Conservation (phyloP, 129 eudicot genomes). For the Calendula officinalis region DNA sequence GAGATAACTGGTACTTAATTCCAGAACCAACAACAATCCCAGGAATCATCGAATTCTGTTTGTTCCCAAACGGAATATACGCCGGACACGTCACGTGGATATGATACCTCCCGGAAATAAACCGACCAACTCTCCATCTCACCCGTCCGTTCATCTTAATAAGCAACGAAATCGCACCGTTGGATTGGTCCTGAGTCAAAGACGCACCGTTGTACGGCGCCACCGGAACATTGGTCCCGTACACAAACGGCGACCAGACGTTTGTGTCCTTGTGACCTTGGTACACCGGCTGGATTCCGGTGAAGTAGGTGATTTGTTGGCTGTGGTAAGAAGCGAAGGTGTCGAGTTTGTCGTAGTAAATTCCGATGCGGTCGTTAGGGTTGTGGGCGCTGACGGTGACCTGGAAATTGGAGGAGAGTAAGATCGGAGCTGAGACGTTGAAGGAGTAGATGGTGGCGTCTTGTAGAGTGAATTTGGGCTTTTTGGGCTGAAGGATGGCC, state of each 20-base stretch:
- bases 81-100: slow-evolving; percentile 74
- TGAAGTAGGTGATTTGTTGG: slow-evolving; percentile 77
- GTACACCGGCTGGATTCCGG: slow-evolving; percentile 60
- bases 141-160: slow-evolving; percentile 73
- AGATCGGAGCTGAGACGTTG: slow-evolving; percentile 66
- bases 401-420: slow-evolving; percentile 59
- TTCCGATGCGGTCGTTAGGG: slow-evolving; percentile 66
- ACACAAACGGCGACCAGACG: slow-evolving; percentile 74
- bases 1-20: slow-evolving; percentile 63
- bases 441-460: slow-evolving; percentile 83
- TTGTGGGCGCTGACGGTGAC: slow-evolving; percentile 65
- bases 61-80: slow-evolving; percentile 55
- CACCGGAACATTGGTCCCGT: slow-evolving; percentile 66
- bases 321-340: slow-evolving; percentile 57
- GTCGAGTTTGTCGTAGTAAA: slow-evolving; percentile 62
- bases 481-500: slow-evolving; percentile 69
- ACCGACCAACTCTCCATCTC: slow-evolving; percentile 68
- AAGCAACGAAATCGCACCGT: slow-evolving; percentile 41
- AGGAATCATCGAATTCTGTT: slow-evolving; percentile 27
- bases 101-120: slow-evolving; percentile 53
- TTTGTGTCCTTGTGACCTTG: slow-evolving; percentile 63
- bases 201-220: slow-evolving; percentile 74
- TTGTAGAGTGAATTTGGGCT: slow-evolving; percentile 65
- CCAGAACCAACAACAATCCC: slow-evolving; percentile 46
- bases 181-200: slow-evolving; percentile 42